Base-by-base conservation (phyloP, 768 basidiomycete species). In the Tricholoma flavovirens region DNA sequence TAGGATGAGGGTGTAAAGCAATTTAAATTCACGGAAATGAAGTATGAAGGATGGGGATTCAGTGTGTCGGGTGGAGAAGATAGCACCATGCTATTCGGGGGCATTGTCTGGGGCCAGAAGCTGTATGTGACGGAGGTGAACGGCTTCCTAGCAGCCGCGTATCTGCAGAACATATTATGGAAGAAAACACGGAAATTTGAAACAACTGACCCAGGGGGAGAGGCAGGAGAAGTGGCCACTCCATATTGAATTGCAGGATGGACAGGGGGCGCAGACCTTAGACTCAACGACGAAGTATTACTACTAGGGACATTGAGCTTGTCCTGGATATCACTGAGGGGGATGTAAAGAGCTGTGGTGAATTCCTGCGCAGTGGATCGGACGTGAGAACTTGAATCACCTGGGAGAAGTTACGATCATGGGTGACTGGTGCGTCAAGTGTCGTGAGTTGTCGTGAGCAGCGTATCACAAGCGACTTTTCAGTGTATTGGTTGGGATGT, bases 1-100 rank as follows among this genome's bases (percentile, higher is more conserved):
- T 73, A 73, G 7, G 77, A 78, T 2, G 76, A 71, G 1, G 79
- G 79, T 4, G 75, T 77, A 59, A 80, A 80, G 60, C 77, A 77
- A 61, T 80, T 79, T 68, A 77, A 65, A 53, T 67, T 73, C 21
- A 80, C 77, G 12, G 74, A 71, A 21, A 81, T 75, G 53, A 74
- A 75, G 48, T 78, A 79, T 14, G 74, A 67, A 3, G 70, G 69
- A 24, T 71, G 68, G n/a, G 66, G 59, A 40, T 62, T 60, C 22
- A 52, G 60, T 26, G 63, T 49, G 60, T 61, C 66, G 14, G 65
- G 61, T 43, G 74, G 73, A 33, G 72, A 66, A 9, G 66, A 62
- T 38, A 77, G 62, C 3, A 72, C 62, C 76, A 77, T 78, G 43
- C 69, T 69, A 53, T 75, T 77, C 4, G 69, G 64, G 7, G 69